Evolutionary conservation across 1,284 basidiomycete genomes (phyloP).

Genomic region (Irpex rosettiformis): DNA sequence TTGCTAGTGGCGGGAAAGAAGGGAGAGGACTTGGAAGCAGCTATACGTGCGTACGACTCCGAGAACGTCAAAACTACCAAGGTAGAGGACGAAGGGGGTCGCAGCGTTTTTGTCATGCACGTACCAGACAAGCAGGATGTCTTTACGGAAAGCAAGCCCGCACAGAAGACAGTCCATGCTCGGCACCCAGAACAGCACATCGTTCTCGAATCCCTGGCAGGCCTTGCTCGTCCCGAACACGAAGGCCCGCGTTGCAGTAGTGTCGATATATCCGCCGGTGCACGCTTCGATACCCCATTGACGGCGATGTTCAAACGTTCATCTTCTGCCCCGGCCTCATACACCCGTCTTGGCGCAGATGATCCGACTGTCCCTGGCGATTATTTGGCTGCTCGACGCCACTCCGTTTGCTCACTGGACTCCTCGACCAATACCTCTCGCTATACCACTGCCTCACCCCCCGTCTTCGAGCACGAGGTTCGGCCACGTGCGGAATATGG

Average conservation of each 20-base stretch:
- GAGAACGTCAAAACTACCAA: conserved; percentile 18
- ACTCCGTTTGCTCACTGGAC: conserved; percentile 12
- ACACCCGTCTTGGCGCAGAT: conserved; percentile 17
- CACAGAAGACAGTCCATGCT: background rate
- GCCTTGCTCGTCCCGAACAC: background rate
- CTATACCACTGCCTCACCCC: conserved; percentile 2
- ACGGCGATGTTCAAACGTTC: conserved; percentile 61
- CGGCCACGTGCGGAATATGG: conserved; percentile 20
- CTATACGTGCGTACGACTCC: conserved; percentile 40
- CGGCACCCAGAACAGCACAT: too few species aligned
- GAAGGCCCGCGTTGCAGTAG: conserved; percentile 10
- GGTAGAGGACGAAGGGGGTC: conserved; percentile 21
- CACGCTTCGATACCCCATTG: conserved; percentile 43
- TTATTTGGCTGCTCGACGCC: conserved; percentile 13
- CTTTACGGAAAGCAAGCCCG: background rate
- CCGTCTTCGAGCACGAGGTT: conserved; percentile 12
- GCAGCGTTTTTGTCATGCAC: conserved; percentile 13
- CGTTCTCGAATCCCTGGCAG: too few species aligned
- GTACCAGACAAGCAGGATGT: conserved; percentile 5
- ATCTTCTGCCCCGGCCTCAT: conserved; percentile 46
- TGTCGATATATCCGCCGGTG: conserved; percentile 17
- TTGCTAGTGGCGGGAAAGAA: conserved; percentile 48
- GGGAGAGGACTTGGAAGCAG: conserved; percentile 43
- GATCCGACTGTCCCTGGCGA: conserved; percentile 2
- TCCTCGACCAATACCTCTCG: conserved; percentile 3